Percentiles rank a stretch among this genome's conserved stretches.
phyloP scores from a whole-genome alignment of 2,329 filamentous ascomycete species.

The Fusarium abutilonis region DNA sequence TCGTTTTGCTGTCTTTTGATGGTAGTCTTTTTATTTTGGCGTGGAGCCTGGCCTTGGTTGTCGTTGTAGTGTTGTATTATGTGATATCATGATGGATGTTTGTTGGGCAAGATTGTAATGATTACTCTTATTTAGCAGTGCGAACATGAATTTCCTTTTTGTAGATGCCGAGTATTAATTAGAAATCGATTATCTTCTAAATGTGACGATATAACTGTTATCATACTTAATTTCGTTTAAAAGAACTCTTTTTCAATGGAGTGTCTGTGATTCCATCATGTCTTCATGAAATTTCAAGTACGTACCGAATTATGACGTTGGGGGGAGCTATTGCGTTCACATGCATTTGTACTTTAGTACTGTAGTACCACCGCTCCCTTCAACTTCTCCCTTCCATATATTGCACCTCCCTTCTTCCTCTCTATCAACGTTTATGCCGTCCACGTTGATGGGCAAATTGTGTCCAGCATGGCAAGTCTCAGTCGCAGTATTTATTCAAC shows the following conservation, averaged over 20 bases:
- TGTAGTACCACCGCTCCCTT: conserved; percentile 4
- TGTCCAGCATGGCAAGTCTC: conserved; percentile 34
- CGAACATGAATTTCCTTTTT: conserved; percentile 14
- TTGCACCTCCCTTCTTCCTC: conserved; percentile 3
- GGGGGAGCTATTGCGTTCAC: conserved; percentile 36
- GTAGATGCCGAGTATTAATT: conserved; percentile 3
- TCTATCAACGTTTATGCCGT: conserved; percentile 12
- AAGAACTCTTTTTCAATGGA: too few species aligned
- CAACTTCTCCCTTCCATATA: conserved; percentile 12
- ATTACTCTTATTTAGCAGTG: conserved; percentile 24
- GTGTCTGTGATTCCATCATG: too few species aligned
- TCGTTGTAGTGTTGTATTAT: neutral
- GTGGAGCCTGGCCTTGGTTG: conserved; percentile 27
- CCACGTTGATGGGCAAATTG: conserved; percentile 14
- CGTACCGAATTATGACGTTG: conserved; percentile 41
- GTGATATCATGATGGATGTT: conserved; percentile 33
- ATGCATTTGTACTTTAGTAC: conserved; percentile 17
- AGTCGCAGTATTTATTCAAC: neutral
- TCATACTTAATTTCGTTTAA: too few species aligned
- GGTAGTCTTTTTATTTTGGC: conserved; percentile 7
- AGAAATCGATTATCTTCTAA: neutral
- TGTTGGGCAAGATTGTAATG: conserved; percentile 35
- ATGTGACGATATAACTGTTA: neutral
- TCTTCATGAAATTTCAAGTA: conserved; percentile 6
- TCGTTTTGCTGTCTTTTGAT: conserved; percentile 24